phyloP scores from a whole-genome alignment of 495 filamentous ascomycete species.

The Baudoinia panamericana region DNA sequence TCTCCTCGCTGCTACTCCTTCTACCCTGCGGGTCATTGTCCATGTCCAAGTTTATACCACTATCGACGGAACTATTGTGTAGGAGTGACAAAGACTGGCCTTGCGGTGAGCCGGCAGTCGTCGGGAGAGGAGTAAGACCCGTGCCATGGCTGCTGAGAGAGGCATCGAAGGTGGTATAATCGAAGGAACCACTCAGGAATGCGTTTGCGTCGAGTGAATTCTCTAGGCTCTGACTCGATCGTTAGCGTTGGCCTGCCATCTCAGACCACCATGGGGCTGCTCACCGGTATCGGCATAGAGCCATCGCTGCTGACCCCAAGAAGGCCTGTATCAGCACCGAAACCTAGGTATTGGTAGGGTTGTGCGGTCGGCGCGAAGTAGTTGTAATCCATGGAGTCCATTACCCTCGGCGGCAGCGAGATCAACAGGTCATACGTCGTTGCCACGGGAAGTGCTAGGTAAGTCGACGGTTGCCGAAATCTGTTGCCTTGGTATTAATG shows the following conservation, averaged over 20 bases:
- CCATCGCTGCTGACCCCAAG: slow-evolving; percentile 8
- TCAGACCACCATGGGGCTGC: background rate
- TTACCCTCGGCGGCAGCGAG: no score
- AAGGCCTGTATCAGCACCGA: slow-evolving; percentile 5
- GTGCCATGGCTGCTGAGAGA: slow-evolving; percentile 6
- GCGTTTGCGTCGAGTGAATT: slow-evolving; percentile 10
- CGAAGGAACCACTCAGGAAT: slow-evolving; percentile 10
- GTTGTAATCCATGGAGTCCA: slow-evolving; percentile 21
- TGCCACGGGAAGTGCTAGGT: no score
- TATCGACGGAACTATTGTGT: slow-evolving; percentile 15
- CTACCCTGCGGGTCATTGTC: slow-evolving; percentile 11
- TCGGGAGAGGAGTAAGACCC: slow-evolving; percentile 8
- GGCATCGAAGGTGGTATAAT: slow-evolving; percentile 10
- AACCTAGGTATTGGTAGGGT: slow-evolving; percentile 14
- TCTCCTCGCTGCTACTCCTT: slow-evolving; percentile 46
- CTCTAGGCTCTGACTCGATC: slow-evolving; percentile 9
- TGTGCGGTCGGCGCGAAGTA: slow-evolving; percentile 14
- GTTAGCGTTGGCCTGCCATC: background rate
- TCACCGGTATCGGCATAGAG: slow-evolving; percentile 6
- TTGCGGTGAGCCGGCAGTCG: slow-evolving; percentile 13
- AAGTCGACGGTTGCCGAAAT: no score
- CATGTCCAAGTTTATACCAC: slow-evolving; percentile 17
- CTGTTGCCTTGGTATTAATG: no score
- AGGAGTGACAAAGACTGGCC: slow-evolving; percentile 11
- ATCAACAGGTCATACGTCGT: no score